Evolutionary conservation across 257 asterid genomes (phyloP).

Genomic region (Leonotis leonurus): DNA sequence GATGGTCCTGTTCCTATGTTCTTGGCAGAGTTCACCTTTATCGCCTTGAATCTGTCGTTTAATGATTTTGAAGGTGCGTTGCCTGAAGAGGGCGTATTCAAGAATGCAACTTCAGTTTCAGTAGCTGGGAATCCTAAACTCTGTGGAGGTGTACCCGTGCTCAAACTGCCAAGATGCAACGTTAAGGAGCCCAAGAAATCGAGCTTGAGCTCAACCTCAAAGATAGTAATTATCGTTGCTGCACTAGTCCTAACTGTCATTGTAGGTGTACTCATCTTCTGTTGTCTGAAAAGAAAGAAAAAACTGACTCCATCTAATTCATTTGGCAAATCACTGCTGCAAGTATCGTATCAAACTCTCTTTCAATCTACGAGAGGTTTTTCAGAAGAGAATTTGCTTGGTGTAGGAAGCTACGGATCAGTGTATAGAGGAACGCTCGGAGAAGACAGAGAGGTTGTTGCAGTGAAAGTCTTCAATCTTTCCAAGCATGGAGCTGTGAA

Average conservation of each 20-base stretch:
- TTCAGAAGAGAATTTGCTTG: conserved; percentile 1
- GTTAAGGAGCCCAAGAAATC: background rate
- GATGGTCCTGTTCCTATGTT: conserved; percentile 9
- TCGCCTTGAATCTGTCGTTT: conserved; percentile 31
- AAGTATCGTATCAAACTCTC: background rate
- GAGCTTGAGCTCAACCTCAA: background rate
- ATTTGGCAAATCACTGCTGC: background rate
- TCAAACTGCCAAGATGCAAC: conserved; percentile 20
- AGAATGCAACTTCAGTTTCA: conserved; percentile 22
- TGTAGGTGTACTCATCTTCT: background rate
- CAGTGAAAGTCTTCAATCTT: conserved; percentile 18
- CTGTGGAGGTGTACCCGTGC: conserved; percentile 30
- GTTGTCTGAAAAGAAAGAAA: background rate
- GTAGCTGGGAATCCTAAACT: conserved; percentile 21
- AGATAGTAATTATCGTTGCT: background rate
- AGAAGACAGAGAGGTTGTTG: background rate
- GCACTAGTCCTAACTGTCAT: background rate
- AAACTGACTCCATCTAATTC: background rate
- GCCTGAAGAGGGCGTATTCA: conserved; percentile 29
- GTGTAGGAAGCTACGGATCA: conserved; percentile 8
- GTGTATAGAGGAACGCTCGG: conserved; percentile 9
- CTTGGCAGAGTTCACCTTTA: conserved; percentile 19
- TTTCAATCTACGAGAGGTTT: conserved; percentile 13
- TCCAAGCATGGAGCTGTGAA: conserved; percentile 24
- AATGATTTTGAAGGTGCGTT: conserved; percentile 33